A percentile compares a stretch with the other conserved stretches of the same genome.
Evolutionary conservation across 768 basidiomycete genomes (phyloP).

Genomic region (Podaxis mareebaensis): DNA sequence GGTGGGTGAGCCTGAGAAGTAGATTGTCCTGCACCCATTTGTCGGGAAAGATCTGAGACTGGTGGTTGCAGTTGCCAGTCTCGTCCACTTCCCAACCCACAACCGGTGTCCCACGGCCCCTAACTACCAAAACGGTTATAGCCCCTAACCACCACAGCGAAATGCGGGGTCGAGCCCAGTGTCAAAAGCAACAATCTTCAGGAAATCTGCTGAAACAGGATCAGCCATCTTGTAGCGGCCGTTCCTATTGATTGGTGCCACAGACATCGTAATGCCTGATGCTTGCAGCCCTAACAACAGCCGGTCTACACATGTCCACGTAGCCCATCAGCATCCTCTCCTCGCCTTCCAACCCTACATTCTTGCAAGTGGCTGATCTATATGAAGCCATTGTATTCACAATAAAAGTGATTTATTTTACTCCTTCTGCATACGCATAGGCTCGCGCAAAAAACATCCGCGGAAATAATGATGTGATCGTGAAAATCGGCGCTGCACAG

Average conservation of each 20-base stretch:
- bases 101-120: neutral
- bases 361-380: too few relatives aligned
- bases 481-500: too few relatives aligned
- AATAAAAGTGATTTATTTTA: too few relatives aligned
- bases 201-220: neutral
- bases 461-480: too few relatives aligned
- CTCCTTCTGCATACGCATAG: too few relatives aligned
- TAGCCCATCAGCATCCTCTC: too few relatives aligned
- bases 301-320: neutral
- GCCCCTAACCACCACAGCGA: neutral
- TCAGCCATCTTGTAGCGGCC: neutral
- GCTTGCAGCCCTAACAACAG: neutral
- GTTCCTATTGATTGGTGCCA: neutral
- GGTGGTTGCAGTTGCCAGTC: neutral
- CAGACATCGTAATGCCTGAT: too few relatives aligned
- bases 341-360: too few relatives aligned
- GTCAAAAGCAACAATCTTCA: neutral
- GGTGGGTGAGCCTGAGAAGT: constrained; percentile 53
- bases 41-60: neutral
- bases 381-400: too few relatives aligned
- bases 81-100: neutral
- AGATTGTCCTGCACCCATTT: constrained; percentile 79
- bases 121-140: neutral
- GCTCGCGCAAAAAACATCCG: too few relatives aligned
- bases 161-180: neutral